Conservation (phyloP, 2,329 filamentous ascomycete species). For the Coniochaeta prunicola region DNA sequence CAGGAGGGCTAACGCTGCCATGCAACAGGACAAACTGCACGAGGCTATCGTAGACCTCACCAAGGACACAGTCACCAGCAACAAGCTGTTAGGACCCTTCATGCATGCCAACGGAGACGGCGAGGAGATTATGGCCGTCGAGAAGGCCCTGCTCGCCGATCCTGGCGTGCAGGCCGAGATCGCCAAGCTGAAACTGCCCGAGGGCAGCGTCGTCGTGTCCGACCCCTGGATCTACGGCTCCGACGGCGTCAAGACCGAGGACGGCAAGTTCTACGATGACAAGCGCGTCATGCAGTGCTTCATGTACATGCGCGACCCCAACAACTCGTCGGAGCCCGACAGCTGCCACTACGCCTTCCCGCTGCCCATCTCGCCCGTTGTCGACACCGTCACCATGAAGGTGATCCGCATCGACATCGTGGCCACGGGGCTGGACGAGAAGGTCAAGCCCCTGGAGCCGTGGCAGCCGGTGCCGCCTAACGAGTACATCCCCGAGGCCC, state of each 20-base stretch:
- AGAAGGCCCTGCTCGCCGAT: constrained; percentile 47
- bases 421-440: constrained; percentile 58
- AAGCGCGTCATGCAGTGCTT: constrained; percentile 54
- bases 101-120: constrained; percentile 52
- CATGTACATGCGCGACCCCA: constrained; percentile 57
- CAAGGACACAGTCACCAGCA: constrained; percentile 41
- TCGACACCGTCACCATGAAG: constrained; percentile 55
- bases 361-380: constrained; percentile 58
- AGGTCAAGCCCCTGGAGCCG: constrained; percentile 44
- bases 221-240: constrained; percentile 61
- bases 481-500: constrained; percentile 60
- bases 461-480: constrained; percentile 49
- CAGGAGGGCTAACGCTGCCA: too few species aligned
- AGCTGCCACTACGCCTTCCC: constrained; percentile 64
- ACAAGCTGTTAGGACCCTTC: constrained; percentile 51
- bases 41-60: constrained; percentile 50
- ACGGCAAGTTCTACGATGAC: constrained; percentile 33
- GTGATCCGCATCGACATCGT: constrained; percentile 63
- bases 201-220: constrained; percentile 48
- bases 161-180: constrained; percentile 51
- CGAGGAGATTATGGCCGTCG: constrained; percentile 51
- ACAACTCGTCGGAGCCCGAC: constrained; percentile 51
- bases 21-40: constrained; percentile 49
- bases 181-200: constrained; percentile 53
- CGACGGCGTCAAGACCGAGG: constrained; percentile 40